These are phyloP conservation scores for Eucalyptus viminalis DNA, from an alignment of 345 rosid species.

Conservation along the genomic window DNA sequence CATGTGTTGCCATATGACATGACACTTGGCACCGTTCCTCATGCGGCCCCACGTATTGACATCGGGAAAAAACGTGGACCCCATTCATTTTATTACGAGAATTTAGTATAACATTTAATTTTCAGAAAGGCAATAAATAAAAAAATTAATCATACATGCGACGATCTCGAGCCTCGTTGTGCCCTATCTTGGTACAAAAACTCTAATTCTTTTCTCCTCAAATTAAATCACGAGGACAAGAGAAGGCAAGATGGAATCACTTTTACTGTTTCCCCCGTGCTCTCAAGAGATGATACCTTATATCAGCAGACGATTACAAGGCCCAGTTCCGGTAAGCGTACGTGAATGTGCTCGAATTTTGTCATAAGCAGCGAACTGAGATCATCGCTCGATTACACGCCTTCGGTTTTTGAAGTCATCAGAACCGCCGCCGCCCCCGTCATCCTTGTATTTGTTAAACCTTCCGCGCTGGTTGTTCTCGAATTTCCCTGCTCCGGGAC, in stretches of 20 bases:
- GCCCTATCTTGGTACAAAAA: neutral
- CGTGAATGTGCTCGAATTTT: neutral
- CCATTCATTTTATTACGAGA: neutral
- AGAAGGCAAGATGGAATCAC: neutral
- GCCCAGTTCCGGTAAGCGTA: neutral
- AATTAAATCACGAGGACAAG: neutral
- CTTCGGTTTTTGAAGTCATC: slow-evolving; percentile 38
- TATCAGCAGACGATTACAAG: neutral
- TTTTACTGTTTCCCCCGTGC: neutral
- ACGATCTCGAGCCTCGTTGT: neutral
- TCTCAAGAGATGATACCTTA: neutral
- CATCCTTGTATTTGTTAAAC: neutral
- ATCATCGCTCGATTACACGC: slow-evolving; percentile 43
- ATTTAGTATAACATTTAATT: no score
- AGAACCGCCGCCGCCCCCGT: neutral
- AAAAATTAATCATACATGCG: neutral
- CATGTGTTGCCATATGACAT: neutral
- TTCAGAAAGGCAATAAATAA: neutral
- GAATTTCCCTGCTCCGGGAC: slow-evolving; percentile 1
- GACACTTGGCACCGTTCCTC: neutral
- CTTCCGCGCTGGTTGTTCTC: neutral
- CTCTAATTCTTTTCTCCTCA: neutral
- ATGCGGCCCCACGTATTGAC: accelerated
- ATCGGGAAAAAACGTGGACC: neutral
- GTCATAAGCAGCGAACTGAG: neutral